phyloP scores from a whole-genome alignment of 2,329 filamentous ascomycete species.

The Monilinia aucupariae region DNA sequence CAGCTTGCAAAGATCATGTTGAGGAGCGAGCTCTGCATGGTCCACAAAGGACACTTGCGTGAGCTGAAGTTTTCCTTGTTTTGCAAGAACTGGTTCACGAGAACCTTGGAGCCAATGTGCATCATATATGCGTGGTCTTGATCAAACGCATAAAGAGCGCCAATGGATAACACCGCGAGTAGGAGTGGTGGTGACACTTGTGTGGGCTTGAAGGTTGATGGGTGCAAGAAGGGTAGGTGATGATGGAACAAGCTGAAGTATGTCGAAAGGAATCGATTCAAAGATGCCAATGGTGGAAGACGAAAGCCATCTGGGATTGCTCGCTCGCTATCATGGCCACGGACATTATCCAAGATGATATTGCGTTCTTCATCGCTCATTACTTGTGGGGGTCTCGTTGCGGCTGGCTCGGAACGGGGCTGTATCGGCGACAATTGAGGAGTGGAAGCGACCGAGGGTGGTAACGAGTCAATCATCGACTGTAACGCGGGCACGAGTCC shows the following conservation, averaged over 20 bases:
- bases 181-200: conserved; percentile 76
- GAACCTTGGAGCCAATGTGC: conserved; percentile 93
- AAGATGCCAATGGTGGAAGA: conserved; percentile 68
- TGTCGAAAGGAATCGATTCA: conserved; percentile 90
- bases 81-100: conserved; percentile 94
- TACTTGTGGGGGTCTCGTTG: conserved; percentile 72
- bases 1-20: conserved; percentile 99
- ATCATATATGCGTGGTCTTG: conserved; percentile 96
- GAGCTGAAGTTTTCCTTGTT: conserved; percentile 99
- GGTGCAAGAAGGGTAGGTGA: conserved; percentile 91
- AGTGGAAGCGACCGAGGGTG: conserved; percentile 62
- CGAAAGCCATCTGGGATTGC: conserved; percentile 85
- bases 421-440: conserved; percentile 67
- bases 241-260: conserved; percentile 98
- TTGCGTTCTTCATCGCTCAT: conserved; percentile 79
- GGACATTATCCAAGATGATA: conserved; percentile 80
- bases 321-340: conserved; percentile 71
- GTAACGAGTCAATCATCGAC: conserved; percentile 67
- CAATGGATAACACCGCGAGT: conserved; percentile 87
- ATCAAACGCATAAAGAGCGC: conserved; percentile 93
- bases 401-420: conserved; percentile 50
- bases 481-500: conserved; percentile 62
- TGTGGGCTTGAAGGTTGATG: conserved; percentile 79
- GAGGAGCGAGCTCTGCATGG: conserved; percentile 91
- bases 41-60: conserved; percentile 93